Percentiles rank a stretch among this genome's conserved stretches.
Conservation (phyloP, 164 flowering plant species). For the Tinospora cordifolia region DNA sequence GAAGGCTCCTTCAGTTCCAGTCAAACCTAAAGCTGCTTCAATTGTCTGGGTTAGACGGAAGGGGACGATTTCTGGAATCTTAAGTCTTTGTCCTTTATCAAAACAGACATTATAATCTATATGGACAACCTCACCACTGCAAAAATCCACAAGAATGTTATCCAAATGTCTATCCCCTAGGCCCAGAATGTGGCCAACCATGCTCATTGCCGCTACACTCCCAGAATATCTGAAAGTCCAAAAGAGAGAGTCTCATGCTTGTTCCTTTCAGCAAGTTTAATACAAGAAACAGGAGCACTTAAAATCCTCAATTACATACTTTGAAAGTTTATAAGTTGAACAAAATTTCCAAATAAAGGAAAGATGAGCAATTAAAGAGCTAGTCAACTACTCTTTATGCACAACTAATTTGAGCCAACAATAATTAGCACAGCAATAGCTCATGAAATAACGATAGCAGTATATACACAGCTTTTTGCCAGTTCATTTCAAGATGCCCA, state of each 20-base stretch:
- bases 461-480: too few relatives aligned
- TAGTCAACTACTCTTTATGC: background rate
- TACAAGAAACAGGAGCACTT: background rate
- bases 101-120: conserved; percentile 97
- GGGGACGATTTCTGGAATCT: conserved; percentile 96
- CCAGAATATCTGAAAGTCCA: conserved; percentile 66
- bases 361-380: conserved; percentile 1
- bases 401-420: background rate
- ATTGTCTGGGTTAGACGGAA: conserved; percentile 93
- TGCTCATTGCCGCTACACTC: conserved; percentile 93
- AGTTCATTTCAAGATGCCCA: too few relatives aligned
- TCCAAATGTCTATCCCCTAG: conserved; percentile 97
- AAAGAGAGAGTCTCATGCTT: background rate
- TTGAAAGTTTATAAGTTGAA: background rate
- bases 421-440: background rate
- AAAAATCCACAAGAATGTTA: conserved; percentile 86
- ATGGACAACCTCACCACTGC: conserved; percentile 83
- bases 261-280: background rate
- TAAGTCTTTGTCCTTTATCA: conserved; percentile 87
- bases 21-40: conserved; percentile 89
- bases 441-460: too few relatives aligned
- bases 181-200: conserved; percentile 90
- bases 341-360: background rate
- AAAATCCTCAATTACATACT: background rate
- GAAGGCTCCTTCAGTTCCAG: conserved; percentile 86